Conservation (phyloP, 2,329 filamentous ascomycete species). For the Aschersonia sp. region DNA sequence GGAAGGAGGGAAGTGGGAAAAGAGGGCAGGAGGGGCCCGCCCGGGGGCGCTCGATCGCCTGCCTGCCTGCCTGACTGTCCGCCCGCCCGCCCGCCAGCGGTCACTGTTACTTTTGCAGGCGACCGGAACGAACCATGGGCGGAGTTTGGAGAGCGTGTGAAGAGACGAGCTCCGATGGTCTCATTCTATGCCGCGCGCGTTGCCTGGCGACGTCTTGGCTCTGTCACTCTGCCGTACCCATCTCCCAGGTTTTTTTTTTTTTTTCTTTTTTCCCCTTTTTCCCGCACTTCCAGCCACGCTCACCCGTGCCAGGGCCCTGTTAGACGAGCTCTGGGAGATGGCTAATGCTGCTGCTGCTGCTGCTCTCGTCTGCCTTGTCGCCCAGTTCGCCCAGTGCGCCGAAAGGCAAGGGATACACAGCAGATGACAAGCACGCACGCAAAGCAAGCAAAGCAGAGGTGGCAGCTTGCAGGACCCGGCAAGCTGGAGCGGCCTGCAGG, state of each 20-base stretch:
- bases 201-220: not conserved
- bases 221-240: not conserved
- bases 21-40: not conserved
- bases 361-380: too few relatives aligned
- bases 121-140: not conserved
- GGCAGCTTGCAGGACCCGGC: not conserved
- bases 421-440: too few relatives aligned
- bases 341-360: too few relatives aligned
- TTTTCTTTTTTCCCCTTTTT: not conserved
- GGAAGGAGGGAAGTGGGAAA: not conserved
- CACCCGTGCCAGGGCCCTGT: too few relatives aligned
- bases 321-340: too few relatives aligned
- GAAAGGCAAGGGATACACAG: too few relatives aligned
- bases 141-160: not conserved
- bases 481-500: conserved; percentile 2
- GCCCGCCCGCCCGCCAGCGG: too few relatives aligned
- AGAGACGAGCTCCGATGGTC: not conserved
- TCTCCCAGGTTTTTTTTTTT: not conserved
- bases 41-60: not conserved
- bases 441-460: too few relatives aligned
- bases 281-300: too few relatives aligned
- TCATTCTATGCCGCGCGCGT: not conserved
- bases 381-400: too few relatives aligned
- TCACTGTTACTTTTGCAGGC: too few relatives aligned
- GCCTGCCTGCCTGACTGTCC: not conserved